Base-by-base conservation (phyloP, 805 yeast species). In the Candida wancherniae region DNA sequence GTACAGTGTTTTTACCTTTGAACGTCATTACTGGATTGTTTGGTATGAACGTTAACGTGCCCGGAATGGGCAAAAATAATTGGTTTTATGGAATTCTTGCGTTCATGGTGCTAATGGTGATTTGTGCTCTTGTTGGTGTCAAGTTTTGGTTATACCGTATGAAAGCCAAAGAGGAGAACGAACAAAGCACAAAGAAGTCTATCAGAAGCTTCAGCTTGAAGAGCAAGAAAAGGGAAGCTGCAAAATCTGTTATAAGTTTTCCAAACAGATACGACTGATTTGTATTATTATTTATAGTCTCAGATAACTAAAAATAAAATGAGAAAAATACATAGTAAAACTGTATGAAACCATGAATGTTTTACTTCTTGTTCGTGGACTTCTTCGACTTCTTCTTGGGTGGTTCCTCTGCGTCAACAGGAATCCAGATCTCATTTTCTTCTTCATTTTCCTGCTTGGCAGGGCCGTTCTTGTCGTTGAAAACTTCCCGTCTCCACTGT, bases 31-130 rank as follows among this genome's bases (percentile, higher is more conserved):
- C 97, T 2, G 95, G 97, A 55, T 52, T 88, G 41, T 90, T 90
- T 59, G 97, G 97, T 50, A 90, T 90, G 98, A 90, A 90, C 57
- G 97, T 90, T 12, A 58, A 47, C 9, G 83, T 90, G 17, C 97
- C 97, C 0, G 96, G 96, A 17, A 32, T 36, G 16, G 59, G 34
- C 2, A 27, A 33, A 10, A 25, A 28, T 11, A 26, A 28, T 27
- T 45, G 48, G 58, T 85, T 75, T 52, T 76, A 74, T 53, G 84
- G 84, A 24, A 77, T 80, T 37, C 50, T 80, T 5, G 84, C 49
- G n/a, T 45, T 44, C 19, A 46, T 51, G 50, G 35, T 49, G 30
- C 15, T 47, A 30, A 19, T 58, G 36, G 44, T 53, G 36, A 4
- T 55, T 41, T 22, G 51, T 43, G 29, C 60, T 36, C 47, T 58